These are phyloP conservation scores for Paramecium primaurelia DNA, from an alignment of 73 alveolate species.

Conservation along the genomic window DNA sequence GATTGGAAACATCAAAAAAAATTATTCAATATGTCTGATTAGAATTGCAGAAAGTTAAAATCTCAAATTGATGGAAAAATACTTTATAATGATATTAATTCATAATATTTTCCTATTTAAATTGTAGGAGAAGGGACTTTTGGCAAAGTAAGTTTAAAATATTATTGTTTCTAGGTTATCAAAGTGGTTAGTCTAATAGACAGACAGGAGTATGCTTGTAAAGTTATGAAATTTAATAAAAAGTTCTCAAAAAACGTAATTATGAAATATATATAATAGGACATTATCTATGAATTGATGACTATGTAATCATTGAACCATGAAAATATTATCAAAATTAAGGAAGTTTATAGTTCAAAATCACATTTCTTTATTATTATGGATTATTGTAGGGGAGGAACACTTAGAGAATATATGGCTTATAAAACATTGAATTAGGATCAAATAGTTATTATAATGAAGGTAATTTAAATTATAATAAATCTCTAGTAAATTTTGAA, in stretches of 20 bases:
- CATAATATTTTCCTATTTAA: background rate
- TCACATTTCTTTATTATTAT: background rate
- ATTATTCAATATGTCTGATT: background rate
- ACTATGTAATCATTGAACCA: background rate
- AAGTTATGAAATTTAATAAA: background rate
- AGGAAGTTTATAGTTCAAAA: background rate
- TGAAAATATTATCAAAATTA: background rate
- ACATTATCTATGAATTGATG: background rate
- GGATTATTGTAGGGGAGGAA: conserved; percentile 22
- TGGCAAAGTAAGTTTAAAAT: background rate
- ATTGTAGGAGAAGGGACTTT: background rate
- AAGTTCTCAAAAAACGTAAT: background rate
- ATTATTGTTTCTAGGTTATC: background rate
- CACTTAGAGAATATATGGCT: background rate
- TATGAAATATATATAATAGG: background rate
- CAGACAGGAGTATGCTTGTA: background rate
- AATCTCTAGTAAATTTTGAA: background rate
- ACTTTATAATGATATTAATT: background rate
- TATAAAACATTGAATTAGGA: background rate
- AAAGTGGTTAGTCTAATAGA: background rate
- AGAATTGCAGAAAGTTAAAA: background rate
- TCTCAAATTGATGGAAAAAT: background rate
- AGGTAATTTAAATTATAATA: background rate
- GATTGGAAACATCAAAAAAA: background rate
- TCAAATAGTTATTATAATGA: background rate